Base-by-base conservation (phyloP, 148 eudicot genomes). In the Oxyria digyna region DNA sequence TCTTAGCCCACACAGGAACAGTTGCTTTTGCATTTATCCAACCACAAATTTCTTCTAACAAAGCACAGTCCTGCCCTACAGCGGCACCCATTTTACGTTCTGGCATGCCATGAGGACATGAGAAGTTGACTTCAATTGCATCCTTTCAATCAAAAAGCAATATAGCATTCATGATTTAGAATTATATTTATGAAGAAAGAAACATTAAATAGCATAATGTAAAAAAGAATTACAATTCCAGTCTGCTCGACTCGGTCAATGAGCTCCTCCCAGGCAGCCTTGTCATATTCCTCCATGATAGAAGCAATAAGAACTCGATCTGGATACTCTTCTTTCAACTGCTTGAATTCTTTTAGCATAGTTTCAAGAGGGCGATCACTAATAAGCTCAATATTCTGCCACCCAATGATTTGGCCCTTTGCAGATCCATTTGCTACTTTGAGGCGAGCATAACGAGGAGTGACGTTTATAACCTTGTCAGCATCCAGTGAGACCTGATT, bases 101-200 rank as follows among this genome's bases (percentile, higher is more conserved):
- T 4, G 98, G 98, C 98, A 94, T 94, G 55, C 98, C 97, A 70
- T 94, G 98, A 70, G 98, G 98, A 38, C 98, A 94, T 37, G 98
- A 94, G 81, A 90, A 90, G 73, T 94, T 94, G 75, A 94, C 75
- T 81, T 94, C 98, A 71, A 94, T 65, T 27, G 97, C 98, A 82
- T 94, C 98, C 97, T 90, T 72, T 20, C 37, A 48, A 73, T 26
- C 3, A 2, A 65, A 33, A 71, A n/a, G 50, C 0, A 62, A 43
- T 67, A 73, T 57, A 75, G 75, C 45, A 4, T 4, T 40, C 17
- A 18, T 23, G 35, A 12, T 37, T 43, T 21, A 48, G 7, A 31
- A 31, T 46, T 17, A 45, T 69, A 7, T 14, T 11, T n/a, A 27
- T 11, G 4, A 12, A 40, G 31, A 41, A 18, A 42, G 7, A 29